Percentiles rank a stretch among this genome's conserved stretches.
Evolutionary conservation across 139 green algal genomes (phyloP).

Genomic region (Chlorella sorokiniana): DNA sequence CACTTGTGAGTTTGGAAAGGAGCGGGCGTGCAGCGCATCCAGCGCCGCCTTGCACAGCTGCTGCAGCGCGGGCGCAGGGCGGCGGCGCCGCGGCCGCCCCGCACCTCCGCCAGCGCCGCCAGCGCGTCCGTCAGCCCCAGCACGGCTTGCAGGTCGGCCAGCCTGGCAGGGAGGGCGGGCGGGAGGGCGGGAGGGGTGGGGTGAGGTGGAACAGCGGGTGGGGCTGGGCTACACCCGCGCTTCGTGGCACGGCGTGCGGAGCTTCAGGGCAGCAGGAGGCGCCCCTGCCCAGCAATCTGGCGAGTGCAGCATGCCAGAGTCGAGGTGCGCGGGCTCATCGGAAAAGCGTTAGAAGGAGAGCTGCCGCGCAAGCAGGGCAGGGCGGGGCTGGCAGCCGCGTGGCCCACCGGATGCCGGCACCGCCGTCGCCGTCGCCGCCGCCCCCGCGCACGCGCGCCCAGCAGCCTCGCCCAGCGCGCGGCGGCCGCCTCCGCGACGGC

Average conservation of each 20-base stretch:
- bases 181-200: neutral
- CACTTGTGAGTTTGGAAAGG: constrained; percentile 52
- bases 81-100: constrained; percentile 40
- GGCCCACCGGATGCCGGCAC: neutral
- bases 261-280: too few species aligned
- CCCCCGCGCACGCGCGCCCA: constrained; percentile 51
- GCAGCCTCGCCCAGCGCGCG: constrained; percentile 75
- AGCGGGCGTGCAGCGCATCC: constrained; percentile 57
- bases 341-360: neutral
- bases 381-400: neutral
- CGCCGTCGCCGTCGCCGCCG: neutral
- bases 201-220: too few species aligned
- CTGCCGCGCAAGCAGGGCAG: neutral
- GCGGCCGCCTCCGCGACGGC: constrained; percentile 68
- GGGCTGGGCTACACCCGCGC: too few species aligned
- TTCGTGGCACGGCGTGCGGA: too few species aligned
- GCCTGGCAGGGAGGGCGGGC: neutral
- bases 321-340: too few species aligned
- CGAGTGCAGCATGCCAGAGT: too few species aligned
- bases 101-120: constrained; percentile 47
- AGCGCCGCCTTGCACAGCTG: constrained; percentile 73
- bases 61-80: constrained; percentile 63
- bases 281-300: too few species aligned
- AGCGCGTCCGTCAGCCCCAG: constrained; percentile 60
- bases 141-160: constrained; percentile 73